Conservation (phyloP, 306 rosid genomes). For the Ziziphus jujuba region DNA sequence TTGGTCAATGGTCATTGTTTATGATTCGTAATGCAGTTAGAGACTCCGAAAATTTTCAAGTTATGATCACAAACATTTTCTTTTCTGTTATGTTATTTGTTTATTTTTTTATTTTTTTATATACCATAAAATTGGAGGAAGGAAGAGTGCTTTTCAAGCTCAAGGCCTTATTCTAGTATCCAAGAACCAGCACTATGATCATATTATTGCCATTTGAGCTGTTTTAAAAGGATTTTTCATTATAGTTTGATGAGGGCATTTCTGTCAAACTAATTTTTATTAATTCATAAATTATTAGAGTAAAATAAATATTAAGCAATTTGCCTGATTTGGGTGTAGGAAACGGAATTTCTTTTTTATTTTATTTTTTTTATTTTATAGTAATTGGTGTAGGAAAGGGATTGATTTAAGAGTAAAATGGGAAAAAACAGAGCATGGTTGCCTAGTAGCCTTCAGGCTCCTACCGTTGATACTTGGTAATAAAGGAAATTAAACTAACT, state of each 20-base stretch:
- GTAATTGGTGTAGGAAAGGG: slow-evolving; percentile 21
- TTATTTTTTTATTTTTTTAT: too few relatives aligned
- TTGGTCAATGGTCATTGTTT: not conserved
- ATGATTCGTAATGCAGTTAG: too few relatives aligned
- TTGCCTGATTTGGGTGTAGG: too few relatives aligned
- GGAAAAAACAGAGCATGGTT: slow-evolving; percentile 28
- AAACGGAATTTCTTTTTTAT: too few relatives aligned
- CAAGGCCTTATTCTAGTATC: too few relatives aligned
- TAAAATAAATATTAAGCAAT: not conserved
- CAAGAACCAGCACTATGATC: too few relatives aligned
- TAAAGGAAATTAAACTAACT: slow-evolving; percentile 38
- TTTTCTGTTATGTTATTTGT: too few relatives aligned
- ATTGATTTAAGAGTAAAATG: slow-evolving; percentile 17
- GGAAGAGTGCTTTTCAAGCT: too few relatives aligned
- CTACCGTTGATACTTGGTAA: slow-evolving; percentile 56
- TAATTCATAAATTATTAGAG: slow-evolving; percentile 5
- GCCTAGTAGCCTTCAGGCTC: slow-evolving; percentile 54
- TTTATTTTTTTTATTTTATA: too few relatives aligned
- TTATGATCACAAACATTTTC: too few relatives aligned
- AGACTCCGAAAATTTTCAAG: too few relatives aligned
- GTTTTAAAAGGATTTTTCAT: not conserved
- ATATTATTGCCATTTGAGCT: not conserved
- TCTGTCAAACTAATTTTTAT: slow-evolving; percentile 10
- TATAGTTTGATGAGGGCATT: slow-evolving; percentile 6
- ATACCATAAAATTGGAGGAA: too few relatives aligned